Conservation (phyloP, 495 filamentous ascomycete genomes). For the Friedmanniomyces simplex region DNA sequence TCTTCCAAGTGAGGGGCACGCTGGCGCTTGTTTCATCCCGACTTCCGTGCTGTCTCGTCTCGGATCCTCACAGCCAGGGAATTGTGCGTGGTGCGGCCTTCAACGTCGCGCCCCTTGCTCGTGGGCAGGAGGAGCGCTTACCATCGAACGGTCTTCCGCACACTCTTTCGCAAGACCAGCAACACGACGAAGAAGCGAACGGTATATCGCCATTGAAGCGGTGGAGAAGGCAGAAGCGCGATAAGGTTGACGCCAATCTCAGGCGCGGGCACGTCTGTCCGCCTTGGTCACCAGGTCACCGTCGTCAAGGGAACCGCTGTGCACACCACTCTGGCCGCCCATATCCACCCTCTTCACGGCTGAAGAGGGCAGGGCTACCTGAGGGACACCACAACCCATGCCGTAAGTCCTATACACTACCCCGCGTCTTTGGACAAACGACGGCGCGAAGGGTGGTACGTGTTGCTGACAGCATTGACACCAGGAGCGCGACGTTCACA, state of each 20-base stretch:
- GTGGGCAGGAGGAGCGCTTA: not conserved
- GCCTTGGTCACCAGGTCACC: not conserved
- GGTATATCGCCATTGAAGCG: not conserved
- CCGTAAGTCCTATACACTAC: conserved; percentile 1
- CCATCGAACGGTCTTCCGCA: not conserved
- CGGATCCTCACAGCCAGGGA: not conserved
- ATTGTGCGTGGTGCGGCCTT: not conserved
- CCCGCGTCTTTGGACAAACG: not conserved
- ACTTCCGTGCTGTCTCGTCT: not conserved
- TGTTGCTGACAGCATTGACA: not conserved
- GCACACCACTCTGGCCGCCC: not conserved
- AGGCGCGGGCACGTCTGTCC: not conserved
- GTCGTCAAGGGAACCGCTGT: not conserved
- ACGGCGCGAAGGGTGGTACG: not conserved
- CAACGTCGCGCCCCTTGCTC: not conserved
- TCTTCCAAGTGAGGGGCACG: not conserved
- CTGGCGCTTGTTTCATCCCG: not conserved
- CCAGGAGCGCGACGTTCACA: conserved; percentile 6
- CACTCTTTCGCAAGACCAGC: not conserved
- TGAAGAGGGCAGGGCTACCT: not conserved
- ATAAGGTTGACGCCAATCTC: not conserved
- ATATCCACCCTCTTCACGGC: not conserved
- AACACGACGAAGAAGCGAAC: not conserved
- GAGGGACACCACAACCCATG: not conserved
- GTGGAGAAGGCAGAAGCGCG: not conserved